These are phyloP conservation scores for Peronosclerospora sorghi DNA, from an alignment of 352 stramenopile genomes.

Conservation along the genomic window DNA sequence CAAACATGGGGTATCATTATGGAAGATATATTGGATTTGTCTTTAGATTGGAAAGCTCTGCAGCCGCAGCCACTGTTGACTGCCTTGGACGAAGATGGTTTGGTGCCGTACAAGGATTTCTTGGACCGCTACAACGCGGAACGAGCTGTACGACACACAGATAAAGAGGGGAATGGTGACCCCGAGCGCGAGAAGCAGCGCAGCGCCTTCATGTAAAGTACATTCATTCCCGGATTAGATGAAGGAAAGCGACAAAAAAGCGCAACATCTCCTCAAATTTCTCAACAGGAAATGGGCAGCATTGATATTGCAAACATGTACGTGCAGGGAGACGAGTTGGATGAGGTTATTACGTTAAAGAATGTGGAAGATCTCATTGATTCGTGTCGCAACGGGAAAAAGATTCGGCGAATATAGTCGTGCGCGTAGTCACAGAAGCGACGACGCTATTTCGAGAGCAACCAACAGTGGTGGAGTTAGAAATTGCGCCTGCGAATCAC, in stretches of 20 bases:
- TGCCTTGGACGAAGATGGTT: conserved; percentile 47
- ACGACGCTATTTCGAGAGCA: conserved; percentile 38
- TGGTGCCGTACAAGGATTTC: conserved; percentile 68
- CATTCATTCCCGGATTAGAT: conserved; percentile 63
- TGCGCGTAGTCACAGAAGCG: conserved; percentile 57
- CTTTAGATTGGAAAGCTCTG: conserved; percentile 66
- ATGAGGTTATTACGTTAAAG: conserved; percentile 51
- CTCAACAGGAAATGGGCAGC: conserved; percentile 46
- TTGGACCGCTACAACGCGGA: conserved; percentile 65
- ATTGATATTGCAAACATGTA: conserved; percentile 85
- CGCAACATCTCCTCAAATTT: conserved; percentile 11
- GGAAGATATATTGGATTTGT: conserved; percentile 70
- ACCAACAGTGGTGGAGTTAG: conserved; percentile 58
- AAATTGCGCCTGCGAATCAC: conserved; percentile 58
- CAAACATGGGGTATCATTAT: conserved; percentile 51
- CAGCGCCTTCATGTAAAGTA: conserved; percentile 55
- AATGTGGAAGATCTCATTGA: conserved; percentile 64
- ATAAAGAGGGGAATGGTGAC: conserved; percentile 21
- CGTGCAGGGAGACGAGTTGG: conserved; percentile 43
- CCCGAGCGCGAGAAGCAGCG: conserved; percentile 40
- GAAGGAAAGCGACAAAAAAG: conserved; percentile 20
- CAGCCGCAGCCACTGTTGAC: conserved; percentile 73
- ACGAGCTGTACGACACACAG: conserved; percentile 17
- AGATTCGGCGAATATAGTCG: conserved; percentile 65
- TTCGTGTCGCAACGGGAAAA: conserved; percentile 65